Percentiles rank a stretch among this genome's conserved stretches.
Conservation (phyloP, 805 yeast genomes). For the Cyberlindnera galapagoensis region DNA sequence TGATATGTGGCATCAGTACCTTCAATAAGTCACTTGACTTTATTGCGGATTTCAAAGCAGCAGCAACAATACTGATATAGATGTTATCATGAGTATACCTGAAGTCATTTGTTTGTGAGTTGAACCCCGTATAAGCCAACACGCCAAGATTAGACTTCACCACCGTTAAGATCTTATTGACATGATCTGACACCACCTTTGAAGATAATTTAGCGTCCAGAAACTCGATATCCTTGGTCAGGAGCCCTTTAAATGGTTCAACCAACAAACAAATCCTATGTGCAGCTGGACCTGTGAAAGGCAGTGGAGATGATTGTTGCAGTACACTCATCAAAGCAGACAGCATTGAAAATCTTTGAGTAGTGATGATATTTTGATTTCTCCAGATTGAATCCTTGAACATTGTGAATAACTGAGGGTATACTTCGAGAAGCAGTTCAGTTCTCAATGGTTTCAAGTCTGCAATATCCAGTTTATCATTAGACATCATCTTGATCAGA, state of each 20-base stretch:
- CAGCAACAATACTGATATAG: constrained; percentile 7
- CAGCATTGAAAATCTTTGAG: constrained; percentile 2
- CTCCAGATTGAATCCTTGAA: constrained; percentile 4
- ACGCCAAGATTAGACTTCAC: constrained; percentile 16
- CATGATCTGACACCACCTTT: constrained; percentile 7
- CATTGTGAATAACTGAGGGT: neutral
- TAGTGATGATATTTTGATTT: neutral
- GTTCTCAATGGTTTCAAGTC: constrained; percentile 9
- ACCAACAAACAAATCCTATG: no score
- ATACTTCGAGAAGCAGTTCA: constrained; percentile 2
- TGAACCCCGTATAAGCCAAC: constrained; percentile 3
- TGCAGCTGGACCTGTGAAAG: neutral
- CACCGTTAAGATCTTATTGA: constrained; percentile 12
- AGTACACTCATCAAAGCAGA: constrained; percentile 6
- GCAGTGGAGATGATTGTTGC: no score
- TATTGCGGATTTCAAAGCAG: constrained; percentile 5
- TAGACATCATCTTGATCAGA: constrained; percentile 5
- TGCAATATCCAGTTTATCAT: constrained; percentile 10
- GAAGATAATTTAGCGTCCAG: neutral
- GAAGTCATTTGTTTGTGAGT: constrained; percentile 3
- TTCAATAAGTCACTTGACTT: constrained; percentile 15
- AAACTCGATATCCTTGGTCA: constrained; percentile 3
- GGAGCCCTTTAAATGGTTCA: constrained; percentile 4
- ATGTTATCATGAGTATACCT: constrained; percentile 7
- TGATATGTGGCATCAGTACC: constrained; percentile 12